Evolutionary conservation across 768 basidiomycete genomes (phyloP).

Genomic region (Mycena haematopus): DNA sequence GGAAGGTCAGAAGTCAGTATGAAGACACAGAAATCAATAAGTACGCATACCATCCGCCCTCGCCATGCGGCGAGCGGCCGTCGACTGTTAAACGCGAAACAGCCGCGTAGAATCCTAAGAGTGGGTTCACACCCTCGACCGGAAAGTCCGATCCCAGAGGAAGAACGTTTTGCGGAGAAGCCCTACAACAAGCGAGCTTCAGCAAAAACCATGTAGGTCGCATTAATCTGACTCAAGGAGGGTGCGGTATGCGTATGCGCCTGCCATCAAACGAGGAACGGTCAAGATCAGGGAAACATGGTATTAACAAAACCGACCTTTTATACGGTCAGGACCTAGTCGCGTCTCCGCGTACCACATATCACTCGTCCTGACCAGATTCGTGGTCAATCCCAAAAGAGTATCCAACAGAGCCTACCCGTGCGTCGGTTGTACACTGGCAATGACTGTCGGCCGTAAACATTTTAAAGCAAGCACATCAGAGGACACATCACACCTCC

Average conservation of each 20-base stretch:
- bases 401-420: constrained; percentile 55
- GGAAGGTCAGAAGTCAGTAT: not conserved
- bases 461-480: not conserved
- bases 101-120: constrained; percentile 91
- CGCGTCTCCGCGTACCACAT: constrained; percentile 92
- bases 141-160: constrained; percentile 95
- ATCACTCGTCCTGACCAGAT: constrained; percentile 70
- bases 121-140: constrained; percentile 87
- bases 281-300: not conserved
- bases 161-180: constrained; percentile 60
- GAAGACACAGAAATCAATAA: not conserved
- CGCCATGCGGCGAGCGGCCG: constrained; percentile 84
- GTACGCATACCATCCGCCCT: constrained; percentile 74
- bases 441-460: constrained; percentile 65
- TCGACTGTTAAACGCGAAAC: constrained; percentile 71
- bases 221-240: constrained; percentile 63
- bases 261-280: constrained; percentile 37
- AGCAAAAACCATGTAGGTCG: not conserved
- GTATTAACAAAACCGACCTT: not conserved
- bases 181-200: constrained; percentile 37
- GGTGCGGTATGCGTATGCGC: constrained; percentile 89
- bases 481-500: constrained; percentile 62
- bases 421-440: constrained; percentile 93
- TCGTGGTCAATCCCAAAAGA: constrained; percentile 2
- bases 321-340: constrained; percentile 83